Conservation (phyloP, 2,329 filamentous ascomycete species). For the Beauveria sp. region DNA sequence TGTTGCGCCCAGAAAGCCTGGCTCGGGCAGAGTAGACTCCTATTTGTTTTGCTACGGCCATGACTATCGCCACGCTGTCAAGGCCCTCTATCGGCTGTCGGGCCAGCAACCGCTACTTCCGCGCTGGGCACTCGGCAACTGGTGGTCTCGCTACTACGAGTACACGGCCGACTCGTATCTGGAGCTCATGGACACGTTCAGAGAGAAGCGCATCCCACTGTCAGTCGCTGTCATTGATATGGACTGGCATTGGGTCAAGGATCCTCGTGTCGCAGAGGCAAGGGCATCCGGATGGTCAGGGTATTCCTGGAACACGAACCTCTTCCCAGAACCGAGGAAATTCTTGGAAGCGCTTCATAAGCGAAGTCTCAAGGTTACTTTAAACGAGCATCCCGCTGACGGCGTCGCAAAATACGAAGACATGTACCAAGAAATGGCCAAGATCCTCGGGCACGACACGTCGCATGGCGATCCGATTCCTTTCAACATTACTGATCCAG, state of each 20-base stretch:
- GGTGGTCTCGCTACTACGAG: constrained; percentile 57
- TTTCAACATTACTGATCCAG: constrained; percentile 47
- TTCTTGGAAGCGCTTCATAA: constrained; percentile 46
- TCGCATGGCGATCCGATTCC: constrained; percentile 40
- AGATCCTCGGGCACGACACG: constrained; percentile 43
- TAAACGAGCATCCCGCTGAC: constrained; percentile 57
- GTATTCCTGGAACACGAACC: constrained; percentile 50
- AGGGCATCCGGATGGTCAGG: constrained; percentile 32
- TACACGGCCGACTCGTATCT: constrained; percentile 51
- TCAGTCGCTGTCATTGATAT: constrained; percentile 56
- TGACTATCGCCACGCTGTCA: constrained; percentile 47
- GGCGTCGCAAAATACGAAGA: constrained; percentile 51
- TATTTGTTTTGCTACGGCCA: constrained; percentile 54
- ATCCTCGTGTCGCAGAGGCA: constrained; percentile 34
- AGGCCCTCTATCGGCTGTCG: constrained; percentile 47
- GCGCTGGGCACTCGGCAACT: constrained; percentile 53
- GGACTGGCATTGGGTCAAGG: constrained; percentile 56
- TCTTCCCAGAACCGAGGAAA: constrained; percentile 40
- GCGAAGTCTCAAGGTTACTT: constrained; percentile 43
- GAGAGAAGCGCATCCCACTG: constrained; percentile 42
- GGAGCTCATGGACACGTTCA: constrained; percentile 48
- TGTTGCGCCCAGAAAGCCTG: constrained; percentile 37
- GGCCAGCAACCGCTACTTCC: constrained; percentile 49
- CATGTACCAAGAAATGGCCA: constrained; percentile 46
- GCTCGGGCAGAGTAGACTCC: constrained; percentile 42